A percentile compares a stretch with the other conserved stretches of the same genome.
Conservation (phyloP, 805 yeast genomes). For the Candida tibetensis region DNA sequence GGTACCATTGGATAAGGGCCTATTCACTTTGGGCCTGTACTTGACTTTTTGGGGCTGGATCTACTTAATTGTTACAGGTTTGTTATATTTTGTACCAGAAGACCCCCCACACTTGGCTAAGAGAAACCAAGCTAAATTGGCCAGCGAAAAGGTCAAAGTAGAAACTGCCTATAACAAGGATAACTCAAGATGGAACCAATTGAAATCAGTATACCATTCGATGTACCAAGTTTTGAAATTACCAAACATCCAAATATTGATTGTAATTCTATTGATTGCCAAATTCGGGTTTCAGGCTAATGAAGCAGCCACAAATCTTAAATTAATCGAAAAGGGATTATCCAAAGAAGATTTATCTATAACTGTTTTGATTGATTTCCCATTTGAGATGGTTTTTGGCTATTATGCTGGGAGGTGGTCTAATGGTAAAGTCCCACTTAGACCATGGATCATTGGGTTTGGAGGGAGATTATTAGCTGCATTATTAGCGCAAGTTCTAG, state of each 20-base stretch:
- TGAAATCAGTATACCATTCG: conserved; percentile 56
- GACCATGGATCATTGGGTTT: conserved; percentile 89
- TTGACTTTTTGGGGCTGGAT: conserved; percentile 73
- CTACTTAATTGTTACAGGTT: conserved; percentile 64
- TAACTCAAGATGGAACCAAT: conserved; percentile 20
- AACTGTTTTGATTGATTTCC: conserved; percentile 90
- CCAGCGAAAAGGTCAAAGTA: conserved; percentile 24
- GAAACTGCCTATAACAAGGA: conserved; percentile 19
- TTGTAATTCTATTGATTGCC: conserved; percentile 70
- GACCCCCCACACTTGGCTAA: conserved; percentile 54
- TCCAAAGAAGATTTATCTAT: conserved; percentile 91
- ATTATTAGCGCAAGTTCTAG: conserved; percentile 66
- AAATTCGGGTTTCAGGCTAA: conserved; percentile 94
- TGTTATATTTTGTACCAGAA: conserved; percentile 64
- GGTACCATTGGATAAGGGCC: conserved; percentile 59
- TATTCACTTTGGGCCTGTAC: conserved; percentile 71
- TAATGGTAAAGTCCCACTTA: conserved; percentile 67
- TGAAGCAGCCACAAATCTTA: conserved; percentile 92
- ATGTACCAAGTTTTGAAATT: conserved; percentile 70
- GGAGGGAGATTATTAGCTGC: conserved; percentile 81
- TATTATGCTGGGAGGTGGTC: conserved; percentile 97
- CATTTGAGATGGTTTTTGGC: conserved; percentile 92
- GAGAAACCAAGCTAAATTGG: conserved; percentile 27
- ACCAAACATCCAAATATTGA: conserved; percentile 69
- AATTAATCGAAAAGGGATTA: conserved; percentile 85